Evolutionary conservation across 768 basidiomycete species (phyloP).

Genomic region (Podaxis pistillaris): DNA sequence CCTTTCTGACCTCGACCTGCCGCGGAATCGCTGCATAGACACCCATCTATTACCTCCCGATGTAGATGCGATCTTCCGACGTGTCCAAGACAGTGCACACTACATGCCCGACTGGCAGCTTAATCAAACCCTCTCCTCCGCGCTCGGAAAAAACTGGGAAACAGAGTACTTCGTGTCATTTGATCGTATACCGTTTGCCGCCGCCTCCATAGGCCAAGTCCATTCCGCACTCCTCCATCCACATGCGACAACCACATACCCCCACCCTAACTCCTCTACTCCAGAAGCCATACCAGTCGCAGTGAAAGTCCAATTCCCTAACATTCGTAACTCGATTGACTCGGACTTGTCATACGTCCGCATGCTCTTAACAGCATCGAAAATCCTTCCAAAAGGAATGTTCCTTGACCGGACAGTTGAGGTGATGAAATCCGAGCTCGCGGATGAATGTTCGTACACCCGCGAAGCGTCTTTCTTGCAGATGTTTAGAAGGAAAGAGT

Average conservation of each 20-base stretch:
- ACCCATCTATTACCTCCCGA: conserved; percentile 86
- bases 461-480: conserved; percentile 76
- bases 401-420: conserved; percentile 88
- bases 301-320: conserved; percentile 94
- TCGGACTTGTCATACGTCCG: conserved; percentile 88
- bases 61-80: conserved; percentile 82
- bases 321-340: conserved; percentile 80
- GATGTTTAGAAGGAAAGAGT: conserved; percentile 50
- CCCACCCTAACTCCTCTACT: neutral
- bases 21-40: conserved; percentile 45
- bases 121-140: conserved; percentile 40
- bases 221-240: conserved; percentile 68
- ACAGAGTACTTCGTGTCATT: conserved; percentile 65
- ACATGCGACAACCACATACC: conserved; percentile 29
- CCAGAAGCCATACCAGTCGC: conserved; percentile 44
- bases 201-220: conserved; percentile 97
- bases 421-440: conserved; percentile 86
- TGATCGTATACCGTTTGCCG: conserved; percentile 86
- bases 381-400: conserved; percentile 81
- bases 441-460: conserved; percentile 89
- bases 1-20: neutral
- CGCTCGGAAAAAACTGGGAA: conserved; percentile 77
- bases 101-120: conserved; percentile 99
- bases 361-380: conserved; percentile 75
- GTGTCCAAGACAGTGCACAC: conserved; percentile 93